These are phyloP conservation scores for Anisodus tanguticus DNA, from an alignment of 257 asterid genomes.

Conservation along the genomic window DNA sequence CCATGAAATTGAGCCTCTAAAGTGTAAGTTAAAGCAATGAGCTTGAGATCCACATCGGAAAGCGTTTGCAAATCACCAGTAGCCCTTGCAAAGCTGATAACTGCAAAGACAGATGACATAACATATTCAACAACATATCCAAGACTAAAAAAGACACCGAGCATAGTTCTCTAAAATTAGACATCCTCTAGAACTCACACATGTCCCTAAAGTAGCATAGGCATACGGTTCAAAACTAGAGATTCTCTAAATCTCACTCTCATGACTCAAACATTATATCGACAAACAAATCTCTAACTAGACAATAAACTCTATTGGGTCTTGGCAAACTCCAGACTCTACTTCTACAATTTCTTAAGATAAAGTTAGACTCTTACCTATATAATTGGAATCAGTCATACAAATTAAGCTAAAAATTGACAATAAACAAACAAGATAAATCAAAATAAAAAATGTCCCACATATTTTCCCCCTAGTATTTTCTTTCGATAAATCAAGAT, in stretches of 20 bases:
- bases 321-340: background rate
- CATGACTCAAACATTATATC: no score
- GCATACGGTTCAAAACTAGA: no score
- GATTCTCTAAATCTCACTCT: no score
- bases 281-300: background rate
- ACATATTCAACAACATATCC: background rate
- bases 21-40: conserved; percentile 85
- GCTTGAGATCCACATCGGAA: conserved; percentile 97
- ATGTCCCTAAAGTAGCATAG: background rate
- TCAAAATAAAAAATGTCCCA: no score
- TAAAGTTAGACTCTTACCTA: background rate
- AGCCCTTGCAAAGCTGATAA: conserved; percentile 81
- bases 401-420: background rate
- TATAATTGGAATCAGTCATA: background rate
- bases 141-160: background rate
- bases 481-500: no score
- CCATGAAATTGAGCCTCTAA: conserved; percentile 88
- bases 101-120: conserved; percentile 45
- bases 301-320: background rate
- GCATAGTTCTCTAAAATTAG: background rate
- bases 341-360: background rate
- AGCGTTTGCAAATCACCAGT: conserved; percentile 99
- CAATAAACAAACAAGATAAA: background rate
- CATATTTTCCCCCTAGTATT: no score
- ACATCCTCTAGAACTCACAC: background rate